phyloP scores from a whole-genome alignment of 1,139 yeast species.

The Candida anutae region DNA sequence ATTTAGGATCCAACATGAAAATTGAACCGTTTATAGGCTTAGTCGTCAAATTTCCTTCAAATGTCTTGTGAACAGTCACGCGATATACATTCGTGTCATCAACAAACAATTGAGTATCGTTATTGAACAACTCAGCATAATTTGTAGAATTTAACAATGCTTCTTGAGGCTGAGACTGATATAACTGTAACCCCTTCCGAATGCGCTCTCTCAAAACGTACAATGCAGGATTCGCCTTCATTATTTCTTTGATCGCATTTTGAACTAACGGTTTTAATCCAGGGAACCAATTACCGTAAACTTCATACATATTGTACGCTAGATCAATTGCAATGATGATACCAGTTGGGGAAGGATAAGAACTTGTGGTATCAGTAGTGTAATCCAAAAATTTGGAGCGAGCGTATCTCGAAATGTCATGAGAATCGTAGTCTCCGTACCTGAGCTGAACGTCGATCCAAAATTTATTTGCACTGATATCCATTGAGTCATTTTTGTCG shows the following conservation, averaged over 20 bases:
- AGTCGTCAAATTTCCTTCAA: slow-evolving; percentile 88
- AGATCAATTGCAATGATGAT: slow-evolving; percentile 84
- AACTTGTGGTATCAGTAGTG: slow-evolving; percentile 76
- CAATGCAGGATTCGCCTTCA: slow-evolving; percentile 92
- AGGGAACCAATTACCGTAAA: slow-evolving; percentile 96
- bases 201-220: slow-evolving; percentile 89
- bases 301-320: slow-evolving; percentile 93
- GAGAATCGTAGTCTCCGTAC: slow-evolving; percentile 97
- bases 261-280: slow-evolving; percentile 87
- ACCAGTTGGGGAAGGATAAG: slow-evolving; percentile 94
- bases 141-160: slow-evolving; percentile 84
- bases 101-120: slow-evolving; percentile 74
- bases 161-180: slow-evolving; percentile 91
- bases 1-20: slow-evolving; percentile 80
- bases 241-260: slow-evolving; percentile 86
- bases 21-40: slow-evolving; percentile 93
- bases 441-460: slow-evolving; percentile 96
- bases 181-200: slow-evolving; percentile 86
- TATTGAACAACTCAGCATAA: slow-evolving; percentile 82
- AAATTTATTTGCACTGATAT: slow-evolving; percentile 58
- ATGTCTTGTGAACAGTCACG: slow-evolving; percentile 87
- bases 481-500: slow-evolving; percentile 47
- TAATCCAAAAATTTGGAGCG: slow-evolving; percentile 90
- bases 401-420: slow-evolving; percentile 90
- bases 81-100: slow-evolving; percentile 93